phyloP scores from a whole-genome alignment of 2,329 filamentous ascomycete genomes.

The Calonectria hongkongensis region DNA sequence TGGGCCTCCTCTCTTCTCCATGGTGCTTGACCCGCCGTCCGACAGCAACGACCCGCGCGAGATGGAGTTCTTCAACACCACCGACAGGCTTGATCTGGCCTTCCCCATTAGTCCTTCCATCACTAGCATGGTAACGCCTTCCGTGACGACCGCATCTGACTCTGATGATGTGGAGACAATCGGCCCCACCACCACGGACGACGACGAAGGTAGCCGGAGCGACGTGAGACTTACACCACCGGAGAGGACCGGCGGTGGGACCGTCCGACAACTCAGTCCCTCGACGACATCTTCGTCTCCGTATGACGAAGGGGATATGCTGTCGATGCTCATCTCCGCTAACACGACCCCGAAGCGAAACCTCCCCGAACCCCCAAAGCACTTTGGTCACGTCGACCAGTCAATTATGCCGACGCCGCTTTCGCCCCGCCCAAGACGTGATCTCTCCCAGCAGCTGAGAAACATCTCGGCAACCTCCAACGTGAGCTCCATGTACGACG shows the following conservation, averaged over 20 bases:
- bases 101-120: conserved; percentile 51
- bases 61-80: conserved; percentile 36
- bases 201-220: conserved; percentile 40
- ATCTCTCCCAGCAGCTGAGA: conserved; percentile 47
- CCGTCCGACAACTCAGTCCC: conserved; percentile 39
- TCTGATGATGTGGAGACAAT: conserved; percentile 44
- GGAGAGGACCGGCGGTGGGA: conserved; percentile 42
- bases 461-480: conserved; percentile 49
- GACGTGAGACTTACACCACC: conserved; percentile 37
- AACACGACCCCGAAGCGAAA: conserved; percentile 48
- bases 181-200: conserved; percentile 19
- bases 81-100: conserved; percentile 45
- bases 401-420: conserved; percentile 54
- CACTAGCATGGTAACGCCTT: conserved; percentile 54
- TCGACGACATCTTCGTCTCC: conserved; percentile 55
- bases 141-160: conserved; percentile 46
- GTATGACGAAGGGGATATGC: conserved; percentile 59
- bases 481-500: conserved; percentile 53
- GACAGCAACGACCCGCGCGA: conserved; percentile 43
- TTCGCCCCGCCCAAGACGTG: conserved; percentile 52
- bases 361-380: conserved; percentile 57
- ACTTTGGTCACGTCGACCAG: conserved; percentile 54
- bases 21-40: conserved; percentile 46
- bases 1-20: conserved; percentile 44
- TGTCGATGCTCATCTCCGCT: conserved; percentile 56